Evolutionary conservation across 352 stramenopile species (phyloP), one percentile per base, ranked within the genome.

Genomic region (Globisporangium cystogenes): DNA sequence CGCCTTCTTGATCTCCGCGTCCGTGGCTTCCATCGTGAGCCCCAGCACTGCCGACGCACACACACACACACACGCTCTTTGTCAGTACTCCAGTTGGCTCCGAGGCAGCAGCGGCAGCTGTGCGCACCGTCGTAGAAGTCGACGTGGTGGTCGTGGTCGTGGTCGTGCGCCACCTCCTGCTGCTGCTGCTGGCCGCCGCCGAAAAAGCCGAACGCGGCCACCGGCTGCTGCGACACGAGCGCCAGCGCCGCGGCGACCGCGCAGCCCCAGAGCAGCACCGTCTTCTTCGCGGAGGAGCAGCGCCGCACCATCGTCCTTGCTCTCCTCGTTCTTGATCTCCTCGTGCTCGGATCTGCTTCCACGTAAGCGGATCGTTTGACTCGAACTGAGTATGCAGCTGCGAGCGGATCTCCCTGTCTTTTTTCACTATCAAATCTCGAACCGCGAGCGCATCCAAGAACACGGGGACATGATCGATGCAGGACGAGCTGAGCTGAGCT

Each of bases 1-100:
- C 26, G 95, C 94, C 55, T 93, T 95, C 70, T 98, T 98, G 64
- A 98, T 98, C 65, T 98, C 73, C 11, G 77, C 66, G n/a, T 96
- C 82, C 0, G 72, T 68, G 1, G 81, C 82, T 55, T 95, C 82
- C 82, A 93, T 91, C 0, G 70, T 86, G 20, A 95, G 56, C 2
- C 81, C 82, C 26, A 95, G 54, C 7, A 77, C 81, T 91, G 46
- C 26, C 6, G 27, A 16, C 24, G n/a, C 33, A 40, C 23, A 15
- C 26, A 16, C 7, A 31, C n/a, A 16, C 39, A 36, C 21, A 24
- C n/a, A 11, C 26, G 4, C 7, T 35, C n/a, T n/a, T n/a, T n/a
- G n/a, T n/a, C n/a, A n/a, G n/a, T n/a, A n/a, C n/a, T n/a, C n/a
- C n/a, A n/a, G n/a, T n/a, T n/a, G n/a, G n/a, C n/a, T n/a, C n/a